Conservation (phyloP, 2,329 filamentous ascomycete genomes). For the Erysiphe neolycopersici region DNA sequence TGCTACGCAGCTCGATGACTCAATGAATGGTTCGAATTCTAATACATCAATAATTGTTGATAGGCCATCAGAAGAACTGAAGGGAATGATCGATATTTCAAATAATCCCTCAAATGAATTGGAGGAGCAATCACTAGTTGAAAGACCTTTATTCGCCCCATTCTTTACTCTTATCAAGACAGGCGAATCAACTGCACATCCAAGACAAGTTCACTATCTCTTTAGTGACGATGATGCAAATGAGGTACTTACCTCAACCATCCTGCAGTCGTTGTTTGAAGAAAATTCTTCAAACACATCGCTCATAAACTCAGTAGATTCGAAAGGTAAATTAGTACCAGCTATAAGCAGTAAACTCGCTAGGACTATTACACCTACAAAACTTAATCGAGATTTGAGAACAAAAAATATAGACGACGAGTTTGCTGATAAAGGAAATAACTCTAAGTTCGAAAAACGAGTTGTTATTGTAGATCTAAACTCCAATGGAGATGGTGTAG, state of each 20-base stretch:
- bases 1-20: no score
- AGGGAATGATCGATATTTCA: no score
- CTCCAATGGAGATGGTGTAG: slow-evolving; percentile 25
- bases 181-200: slow-evolving; percentile 54
- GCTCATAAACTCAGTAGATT: neutral
- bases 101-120: neutral
- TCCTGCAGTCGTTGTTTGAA: slow-evolving; percentile 14
- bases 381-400: neutral
- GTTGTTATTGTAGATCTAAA: slow-evolving; percentile 29
- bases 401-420: neutral
- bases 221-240: slow-evolving; percentile 73
- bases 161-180: slow-evolving; percentile 51
- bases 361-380: neutral
- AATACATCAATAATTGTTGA: no score
- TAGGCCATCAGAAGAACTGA: no score
- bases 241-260: slow-evolving; percentile 43
- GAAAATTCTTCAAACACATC: neutral
- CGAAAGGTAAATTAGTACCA: neutral
- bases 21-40: no score
- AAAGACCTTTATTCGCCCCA: slow-evolving; percentile 30
- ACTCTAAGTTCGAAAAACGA: slow-evolving; percentile 12
- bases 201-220: slow-evolving; percentile 57
- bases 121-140: neutral
- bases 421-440: neutral
- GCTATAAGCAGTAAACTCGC: neutral